Percentiles rank a stretch among this genome's conserved stretches.
Evolutionary conservation across 2,329 filamentous ascomycete genomes (phyloP).

Genomic region (Hypoxylon sp.): DNA sequence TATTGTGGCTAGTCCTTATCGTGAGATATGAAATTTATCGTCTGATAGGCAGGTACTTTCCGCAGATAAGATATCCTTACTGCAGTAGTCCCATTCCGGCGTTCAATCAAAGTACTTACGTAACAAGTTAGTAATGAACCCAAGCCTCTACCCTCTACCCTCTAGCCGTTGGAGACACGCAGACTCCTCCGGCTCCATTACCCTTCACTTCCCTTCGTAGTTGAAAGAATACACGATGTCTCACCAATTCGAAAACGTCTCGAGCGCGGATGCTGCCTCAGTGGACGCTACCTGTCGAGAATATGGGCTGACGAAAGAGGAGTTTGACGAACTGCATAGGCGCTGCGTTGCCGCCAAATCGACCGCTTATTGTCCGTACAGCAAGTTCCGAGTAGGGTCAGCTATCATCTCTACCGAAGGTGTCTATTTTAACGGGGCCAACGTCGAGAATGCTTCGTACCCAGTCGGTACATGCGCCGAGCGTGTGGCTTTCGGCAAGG

Average conservation of each 20-base stretch:
- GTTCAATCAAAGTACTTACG: constrained; percentile 17
- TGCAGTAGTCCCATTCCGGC: constrained; percentile 18
- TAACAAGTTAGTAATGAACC: constrained; percentile 34
- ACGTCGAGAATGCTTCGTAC: constrained; percentile 93
- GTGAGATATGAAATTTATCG: constrained; percentile 4
- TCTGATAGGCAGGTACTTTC: constrained; percentile 30
- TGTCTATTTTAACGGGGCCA: constrained; percentile 77
- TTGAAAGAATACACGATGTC: constrained; percentile 28
- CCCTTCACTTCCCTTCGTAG: constrained; percentile 25
- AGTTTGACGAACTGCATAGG: constrained; percentile 74
- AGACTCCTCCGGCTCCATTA: constrained; percentile 23
- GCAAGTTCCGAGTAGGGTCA: constrained; percentile 89
- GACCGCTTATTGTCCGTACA: constrained; percentile 92
- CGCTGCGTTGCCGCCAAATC: constrained; percentile 79
- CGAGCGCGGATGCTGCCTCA: constrained; percentile 47
- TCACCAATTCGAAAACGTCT: constrained; percentile 34
- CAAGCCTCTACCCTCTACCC: constrained; percentile 1
- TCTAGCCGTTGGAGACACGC: constrained; percentile 15
- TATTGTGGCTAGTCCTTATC: constrained; percentile 17
- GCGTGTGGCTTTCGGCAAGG: constrained; percentile 86
- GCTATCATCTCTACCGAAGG: constrained; percentile 73
- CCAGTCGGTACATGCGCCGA: constrained; percentile 97
- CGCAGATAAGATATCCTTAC: constrained; percentile 10
- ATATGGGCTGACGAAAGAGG: constrained; percentile 68
- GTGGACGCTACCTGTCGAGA: constrained; percentile 55